Conservation (phyloP, 306 rosid species). For the Vigna mungo region DNA sequence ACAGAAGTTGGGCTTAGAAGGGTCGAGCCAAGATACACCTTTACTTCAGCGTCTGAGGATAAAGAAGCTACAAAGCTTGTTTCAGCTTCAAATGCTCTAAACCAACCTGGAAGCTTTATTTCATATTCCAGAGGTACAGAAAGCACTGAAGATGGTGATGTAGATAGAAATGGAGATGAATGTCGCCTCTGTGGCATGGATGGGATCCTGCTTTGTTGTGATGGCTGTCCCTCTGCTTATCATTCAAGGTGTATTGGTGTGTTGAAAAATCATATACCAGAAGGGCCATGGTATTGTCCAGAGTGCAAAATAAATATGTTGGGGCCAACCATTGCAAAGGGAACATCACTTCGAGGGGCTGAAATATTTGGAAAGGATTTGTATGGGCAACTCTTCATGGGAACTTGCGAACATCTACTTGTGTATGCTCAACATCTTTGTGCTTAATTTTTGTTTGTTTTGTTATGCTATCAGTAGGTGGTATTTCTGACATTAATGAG, state of each 20-base stretch:
- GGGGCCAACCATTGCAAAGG: conserved; percentile 66
- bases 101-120: conserved; percentile 49
- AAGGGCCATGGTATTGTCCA: conserved; percentile 96
- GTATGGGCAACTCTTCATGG: conserved; percentile 84
- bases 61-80: conserved; percentile 60
- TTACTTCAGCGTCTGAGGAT: conserved; percentile 72
- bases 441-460: conserved; percentile 31
- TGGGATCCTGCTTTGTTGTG: conserved; percentile 95
- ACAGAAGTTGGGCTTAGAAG: conserved; percentile 69
- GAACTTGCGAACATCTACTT: conserved; percentile 85
- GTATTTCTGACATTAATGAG: conserved; percentile 30
- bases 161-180: conserved; percentile 83
- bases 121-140: conserved; percentile 47
- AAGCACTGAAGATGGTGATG: conserved; percentile 60
- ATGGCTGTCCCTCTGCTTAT: conserved; percentile 98
- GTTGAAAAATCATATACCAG: conserved; percentile 82
- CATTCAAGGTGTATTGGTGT: conserved; percentile 97
- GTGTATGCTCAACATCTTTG: conserved; percentile 79
- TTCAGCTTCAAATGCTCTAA: conserved; percentile 49
- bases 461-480: conserved; percentile 28
- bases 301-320: conserved; percentile 82
- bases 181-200: conserved; percentile 99
- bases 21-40: conserved; percentile 73
- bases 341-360: conserved; percentile 87
- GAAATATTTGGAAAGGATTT: conserved; percentile 83